Conservation (phyloP, 1,284 basidiomycete species). For the Meira nashicola region DNA sequence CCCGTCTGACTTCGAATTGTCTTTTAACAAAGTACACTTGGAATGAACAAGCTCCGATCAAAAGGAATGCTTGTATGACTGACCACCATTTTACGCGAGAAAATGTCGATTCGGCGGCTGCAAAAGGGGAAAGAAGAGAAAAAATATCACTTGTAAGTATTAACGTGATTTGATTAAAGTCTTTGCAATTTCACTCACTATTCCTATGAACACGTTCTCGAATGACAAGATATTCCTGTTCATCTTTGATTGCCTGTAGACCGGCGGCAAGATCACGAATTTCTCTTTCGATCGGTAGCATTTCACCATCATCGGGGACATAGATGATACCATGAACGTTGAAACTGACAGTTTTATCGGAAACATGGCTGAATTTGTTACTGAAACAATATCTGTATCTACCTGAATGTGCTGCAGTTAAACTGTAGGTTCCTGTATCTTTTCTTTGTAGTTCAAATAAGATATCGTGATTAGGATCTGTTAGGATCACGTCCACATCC, state of each 20-base stretch:
- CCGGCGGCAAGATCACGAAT: constrained; percentile 81
- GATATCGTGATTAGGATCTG: constrained; percentile 61
- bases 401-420: constrained; percentile 80
- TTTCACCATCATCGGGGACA: constrained; percentile 72
- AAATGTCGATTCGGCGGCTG: constrained; percentile 62
- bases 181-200: constrained; percentile 55
- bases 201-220: constrained; percentile 88
- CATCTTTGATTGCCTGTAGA: constrained; percentile 87
- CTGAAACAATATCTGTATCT: constrained; percentile 95
- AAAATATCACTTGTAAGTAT: constrained; percentile 10
- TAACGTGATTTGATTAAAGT: background rate
- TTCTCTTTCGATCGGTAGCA: constrained; percentile 81
- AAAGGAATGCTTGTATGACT: constrained; percentile 76
- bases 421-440: constrained; percentile 80
- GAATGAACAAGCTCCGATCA: constrained; percentile 88
- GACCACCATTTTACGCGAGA: constrained; percentile 99
- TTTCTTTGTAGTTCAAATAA: constrained; percentile 77
- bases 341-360: constrained; percentile 95
- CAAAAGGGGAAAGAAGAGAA: background rate
- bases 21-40: constrained; percentile 93
- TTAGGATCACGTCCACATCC: constrained; percentile 92
- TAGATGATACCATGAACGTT: constrained; percentile 98
- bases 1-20: constrained; percentile 8
- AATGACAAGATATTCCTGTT: constrained; percentile 96
- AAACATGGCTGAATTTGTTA: constrained; percentile 91